Evolutionary conservation across 1,139 yeast species (phyloP), one percentile per base, ranked within the genome.

Genomic region (Suhomyces panamericanus): DNA sequence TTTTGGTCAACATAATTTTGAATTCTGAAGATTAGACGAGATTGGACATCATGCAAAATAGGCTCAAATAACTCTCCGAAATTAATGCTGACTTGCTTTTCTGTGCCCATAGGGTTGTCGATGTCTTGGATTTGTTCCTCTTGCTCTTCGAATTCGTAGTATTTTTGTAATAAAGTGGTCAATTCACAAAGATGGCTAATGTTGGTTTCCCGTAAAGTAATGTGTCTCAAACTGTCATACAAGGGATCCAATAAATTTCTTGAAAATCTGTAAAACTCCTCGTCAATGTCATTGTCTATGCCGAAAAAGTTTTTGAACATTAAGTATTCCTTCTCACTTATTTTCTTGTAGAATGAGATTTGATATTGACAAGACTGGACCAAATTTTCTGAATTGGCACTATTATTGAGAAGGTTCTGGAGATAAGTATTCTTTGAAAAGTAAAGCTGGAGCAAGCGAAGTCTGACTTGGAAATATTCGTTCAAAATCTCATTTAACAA

Each of bases 11-110:
- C 80, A 54, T 78, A 83, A 8, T 79, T 74, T 58, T 89, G 95
- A 6, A 87, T 84, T 54, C 93, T 73, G 63, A 90, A 87, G 2
- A 89, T 83, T 35, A 91, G 70, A 47, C 96, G 71, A 2, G 89
- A 76, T 63, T 91, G 97, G 1, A 85, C 80, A 55, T 87, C 96
- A 47, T 81, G 81, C 20, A 87, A 64, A 11, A 90, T 77, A 0
- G 96, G 90, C 48, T 79, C 80, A 53, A 87, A 84, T 6, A 88
- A 67, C 36, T 72, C 73, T 11, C 85, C 87, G 48, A 76, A 75
- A 49, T 80, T 74, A 14, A 80, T 64, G n/a, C 36, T 17, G 12
- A 39, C 50, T 24, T 43, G 43, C 20, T 42, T 42, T 26, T n/a
- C 11, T 3, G 36, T 29, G 12, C 41, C 41, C 10, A 37, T 32